These are phyloP conservation scores for Starmerella scarabaei DNA, from an alignment of 805 yeast species.

Conservation along the genomic window DNA sequence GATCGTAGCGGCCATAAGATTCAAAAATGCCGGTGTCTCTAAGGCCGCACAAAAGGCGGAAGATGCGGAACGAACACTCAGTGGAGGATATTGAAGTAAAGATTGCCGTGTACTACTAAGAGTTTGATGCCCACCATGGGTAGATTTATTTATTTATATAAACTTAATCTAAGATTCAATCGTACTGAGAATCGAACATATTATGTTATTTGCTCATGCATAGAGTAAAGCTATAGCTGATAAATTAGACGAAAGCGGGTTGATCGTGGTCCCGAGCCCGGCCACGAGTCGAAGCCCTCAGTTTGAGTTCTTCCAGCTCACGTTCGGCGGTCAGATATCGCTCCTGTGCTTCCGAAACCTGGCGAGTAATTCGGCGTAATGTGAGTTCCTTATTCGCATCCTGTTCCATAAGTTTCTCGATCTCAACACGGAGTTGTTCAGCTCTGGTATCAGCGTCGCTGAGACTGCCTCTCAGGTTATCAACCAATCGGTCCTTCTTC, in stretches of 20 bases:
- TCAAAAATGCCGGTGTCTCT: no score
- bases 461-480: slow-evolving; percentile 37
- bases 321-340: slow-evolving; percentile 36
- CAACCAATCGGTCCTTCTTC: slow-evolving; percentile 23
- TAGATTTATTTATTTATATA: no score
- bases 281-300: background rate
- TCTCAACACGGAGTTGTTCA: slow-evolving; percentile 31
- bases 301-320: slow-evolving; percentile 33
- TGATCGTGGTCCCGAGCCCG: background rate
- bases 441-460: slow-evolving; percentile 38
- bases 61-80: no score
- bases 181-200: no score
- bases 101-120: no score
- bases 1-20: no score
- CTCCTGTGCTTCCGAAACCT: slow-evolving; percentile 39
- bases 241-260: slow-evolving; percentile 3
- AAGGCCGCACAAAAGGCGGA: no score
- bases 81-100: no score
- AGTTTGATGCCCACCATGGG: no score
- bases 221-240: background rate
- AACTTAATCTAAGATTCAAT: no score
- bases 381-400: slow-evolving; percentile 11
- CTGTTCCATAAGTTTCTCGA: slow-evolving; percentile 23
- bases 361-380: slow-evolving; percentile 37
- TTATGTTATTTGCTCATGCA: no score